phyloP scores from a whole-genome alignment of 2,329 filamentous ascomycete genomes.

The Hyphodiscus sp. region DNA sequence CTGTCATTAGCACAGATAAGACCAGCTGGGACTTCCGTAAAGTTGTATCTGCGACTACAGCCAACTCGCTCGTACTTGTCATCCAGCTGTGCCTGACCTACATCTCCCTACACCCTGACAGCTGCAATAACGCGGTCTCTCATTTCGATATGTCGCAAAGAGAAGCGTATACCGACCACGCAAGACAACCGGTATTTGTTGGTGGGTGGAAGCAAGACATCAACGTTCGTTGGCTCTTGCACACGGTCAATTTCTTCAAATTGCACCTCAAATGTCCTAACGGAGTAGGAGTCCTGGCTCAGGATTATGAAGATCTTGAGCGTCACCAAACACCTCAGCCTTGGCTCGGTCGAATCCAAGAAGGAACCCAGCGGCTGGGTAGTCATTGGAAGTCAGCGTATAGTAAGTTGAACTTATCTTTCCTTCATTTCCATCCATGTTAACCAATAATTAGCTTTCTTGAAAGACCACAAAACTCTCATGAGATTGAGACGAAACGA shows the following conservation, averaged over 20 bases:
- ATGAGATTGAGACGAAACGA: neutral
- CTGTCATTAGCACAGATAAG: slow-evolving; percentile 18
- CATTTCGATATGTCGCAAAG: slow-evolving; percentile 40
- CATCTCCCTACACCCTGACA: slow-evolving; percentile 23
- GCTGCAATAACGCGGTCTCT: slow-evolving; percentile 14
- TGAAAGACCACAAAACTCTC: slow-evolving; percentile 3
- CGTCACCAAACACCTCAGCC: slow-evolving; percentile 34
- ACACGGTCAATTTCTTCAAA: slow-evolving; percentile 47
- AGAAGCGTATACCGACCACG: slow-evolving; percentile 35
- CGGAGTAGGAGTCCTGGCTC: slow-evolving; percentile 31
- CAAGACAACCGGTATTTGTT: slow-evolving; percentile 34
- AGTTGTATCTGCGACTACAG: slow-evolving; percentile 7
- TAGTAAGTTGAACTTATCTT: slow-evolving; percentile 24
- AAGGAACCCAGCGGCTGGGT: slow-evolving; percentile 32
- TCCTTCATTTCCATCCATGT: neutral
- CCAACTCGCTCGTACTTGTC: slow-evolving; percentile 13
- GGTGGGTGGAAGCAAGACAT: slow-evolving; percentile 32
- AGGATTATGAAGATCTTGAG: slow-evolving; percentile 30
- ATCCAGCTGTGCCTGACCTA: slow-evolving; percentile 26
- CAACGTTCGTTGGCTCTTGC: slow-evolving; percentile 40
- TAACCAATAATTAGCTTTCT: slow-evolving; percentile 16
- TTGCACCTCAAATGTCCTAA: slow-evolving; percentile 37
- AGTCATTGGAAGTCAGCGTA: slow-evolving; percentile 46
- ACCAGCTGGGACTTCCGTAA: slow-evolving; percentile 2
- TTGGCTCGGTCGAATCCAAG: slow-evolving; percentile 34